Conservation (phyloP, 2,329 filamentous ascomycete species). For the Pseudogymnoascus pannorum region DNA sequence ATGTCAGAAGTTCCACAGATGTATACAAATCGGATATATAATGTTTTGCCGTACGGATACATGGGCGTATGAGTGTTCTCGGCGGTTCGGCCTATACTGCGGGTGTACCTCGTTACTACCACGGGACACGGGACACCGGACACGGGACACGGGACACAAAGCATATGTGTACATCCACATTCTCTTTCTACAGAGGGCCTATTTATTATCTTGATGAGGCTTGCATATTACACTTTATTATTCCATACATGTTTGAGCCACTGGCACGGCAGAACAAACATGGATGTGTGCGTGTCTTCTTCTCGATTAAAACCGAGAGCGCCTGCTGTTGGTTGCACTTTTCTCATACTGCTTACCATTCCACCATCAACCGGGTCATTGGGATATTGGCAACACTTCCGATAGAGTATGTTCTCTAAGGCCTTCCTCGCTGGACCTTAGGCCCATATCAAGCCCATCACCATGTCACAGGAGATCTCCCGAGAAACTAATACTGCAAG, state of each 20-base stretch:
- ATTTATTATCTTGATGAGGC: background rate
- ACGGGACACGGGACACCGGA: no score
- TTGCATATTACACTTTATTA: background rate
- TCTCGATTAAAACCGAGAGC: background rate
- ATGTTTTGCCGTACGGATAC: background rate
- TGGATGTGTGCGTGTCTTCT: background rate
- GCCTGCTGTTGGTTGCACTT: background rate
- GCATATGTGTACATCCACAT: background rate
- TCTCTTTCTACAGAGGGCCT: background rate
- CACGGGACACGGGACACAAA: background rate
- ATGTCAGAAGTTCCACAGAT: background rate
- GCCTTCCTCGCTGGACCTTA: background rate
- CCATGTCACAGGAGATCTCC: background rate
- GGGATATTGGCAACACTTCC: background rate
- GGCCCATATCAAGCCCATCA: background rate
- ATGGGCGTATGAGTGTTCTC: background rate
- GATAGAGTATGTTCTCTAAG: background rate
- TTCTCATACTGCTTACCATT: background rate
- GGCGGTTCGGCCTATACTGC: background rate
- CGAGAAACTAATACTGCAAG: background rate
- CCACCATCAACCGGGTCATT: background rate
- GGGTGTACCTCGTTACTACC: background rate
- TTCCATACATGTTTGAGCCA: background rate
- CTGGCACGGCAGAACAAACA: background rate
- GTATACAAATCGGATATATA: background rate